Evolutionary conservation across 345 rosid species (phyloP).

Genomic region (Angophora floribunda): DNA sequence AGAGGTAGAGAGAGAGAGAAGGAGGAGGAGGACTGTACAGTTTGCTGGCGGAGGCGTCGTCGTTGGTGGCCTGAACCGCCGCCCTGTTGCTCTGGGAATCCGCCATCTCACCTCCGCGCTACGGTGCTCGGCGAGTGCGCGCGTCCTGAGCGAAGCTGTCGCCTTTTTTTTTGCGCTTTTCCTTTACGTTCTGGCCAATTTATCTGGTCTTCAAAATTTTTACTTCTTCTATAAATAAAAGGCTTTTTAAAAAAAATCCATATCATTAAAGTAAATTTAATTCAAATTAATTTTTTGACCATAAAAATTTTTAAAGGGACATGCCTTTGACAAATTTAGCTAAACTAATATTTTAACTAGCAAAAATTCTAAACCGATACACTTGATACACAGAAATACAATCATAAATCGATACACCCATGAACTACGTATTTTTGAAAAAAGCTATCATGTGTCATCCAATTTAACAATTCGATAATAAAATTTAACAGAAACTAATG

Average conservation of each 20-base stretch:
- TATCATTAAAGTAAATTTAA: rapidly evolving
- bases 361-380: too few relatives aligned
- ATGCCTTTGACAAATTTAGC: rapidly evolving
- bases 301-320: rapidly evolving
- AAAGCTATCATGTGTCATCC: rapidly evolving
- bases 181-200: neutral
- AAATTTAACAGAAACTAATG: too few relatives aligned
- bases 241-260: too few relatives aligned
- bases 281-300: rapidly evolving
- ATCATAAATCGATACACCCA: too few relatives aligned
- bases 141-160: neutral
- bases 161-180: neutral
- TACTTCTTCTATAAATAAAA: too few relatives aligned
- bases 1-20: neutral
- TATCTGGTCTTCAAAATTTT: neutral
- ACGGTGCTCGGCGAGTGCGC: neutral
- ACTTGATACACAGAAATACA: too few relatives aligned
- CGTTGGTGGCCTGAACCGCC: constrained; percentile 96
- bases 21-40: constrained; percentile 22
- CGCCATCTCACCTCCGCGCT: constrained; percentile 21
- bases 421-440: too few relatives aligned
- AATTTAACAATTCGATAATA: rapidly evolving
- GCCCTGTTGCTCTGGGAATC: constrained; percentile 71
- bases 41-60: constrained; percentile 94
- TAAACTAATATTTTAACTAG: too few relatives aligned